Base-by-base conservation (phyloP, 192 early-diverging fungal genomes). In the Ambispora gerdemannii region DNA sequence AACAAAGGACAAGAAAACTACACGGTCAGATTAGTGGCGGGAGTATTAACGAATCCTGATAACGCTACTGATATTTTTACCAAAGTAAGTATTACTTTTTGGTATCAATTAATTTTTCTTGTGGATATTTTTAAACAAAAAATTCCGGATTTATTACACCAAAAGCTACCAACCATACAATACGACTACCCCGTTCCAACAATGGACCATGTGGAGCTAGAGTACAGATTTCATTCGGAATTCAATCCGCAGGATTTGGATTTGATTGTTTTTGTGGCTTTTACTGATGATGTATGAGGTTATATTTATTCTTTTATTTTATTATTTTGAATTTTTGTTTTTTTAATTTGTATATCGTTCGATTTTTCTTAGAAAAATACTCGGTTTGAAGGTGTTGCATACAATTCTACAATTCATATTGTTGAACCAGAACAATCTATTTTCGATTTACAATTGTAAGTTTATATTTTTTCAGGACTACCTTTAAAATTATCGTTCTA, bases 381-480 rank as follows among this genome's bases (percentile, higher is more conserved):
- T 3, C 20, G 64, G 7, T 55, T 61, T 47, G 76, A 76, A 61
- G 75, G 75, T 20, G 70, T 84, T 73, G 84, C 70, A n/a, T 84
- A 78, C 70, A 76, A 76, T 36, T 77, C 76, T 49, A 74, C 75
- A 22, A 75, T 86, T 11, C 75, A 73, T 35, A 61, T 86, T 24
- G 63, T 67, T 66, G 82, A 84, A 10, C 81, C 78, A 34, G 79
- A 81, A 25, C 34, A 59, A 38, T 83, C 84, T n/a, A 72, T 82
- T 50, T 81, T 86, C 71, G 84, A 86, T 74, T 49, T 83, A 47
- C 82, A 86, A 74, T 76, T 83, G 84, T 86, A 68, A 77, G 75
- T 79, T 49, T 8, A 17, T n/a, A 8, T 17, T 10, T 2, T 63
- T 22, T 30, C 20, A 49, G 4, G n/a, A 17, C 20, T 56, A 22